Base-by-base conservation (phyloP, 78 protist species). In the Dictyostelium capitatum region DNA sequence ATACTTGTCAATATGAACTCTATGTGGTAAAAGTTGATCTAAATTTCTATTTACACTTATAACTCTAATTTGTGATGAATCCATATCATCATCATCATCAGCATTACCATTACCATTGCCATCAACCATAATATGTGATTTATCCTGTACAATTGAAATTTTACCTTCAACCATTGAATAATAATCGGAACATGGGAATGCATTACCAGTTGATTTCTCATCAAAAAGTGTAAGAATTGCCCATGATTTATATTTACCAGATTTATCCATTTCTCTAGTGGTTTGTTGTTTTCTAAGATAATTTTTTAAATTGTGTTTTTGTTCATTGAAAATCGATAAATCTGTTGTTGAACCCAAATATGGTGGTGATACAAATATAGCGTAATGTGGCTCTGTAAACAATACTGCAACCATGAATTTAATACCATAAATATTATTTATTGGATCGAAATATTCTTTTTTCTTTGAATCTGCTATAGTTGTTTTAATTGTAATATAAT, bases 161-260 rank as follows among this genome's bases (percentile, higher is more conserved):
- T 4, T 11, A 25, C 70, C 70, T n/a, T 62, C 28, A 4, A 62
- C 10, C 10, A 11, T 62, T 62, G n/a, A 25, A 25, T 62, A 62
- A 62, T 62, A 62, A 25, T 17, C 28, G 4, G 70, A 62, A 11
- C 12, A 62, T 11, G 70, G 70, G 4, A 62, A 62, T 11, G 70
- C 23, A 25, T 30, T 25, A 25, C 70, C 70, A 23, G 70, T 25
- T 25, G 10, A 17, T 11, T 30, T 30, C 43, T 37, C 43, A 25
- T 62, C 70, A 6, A 62, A 62, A 25, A 62, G 28, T 11, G 70
- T 62, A 25, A 62, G 28, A 4, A 62, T 25, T n/a, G 70, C 70
- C 70, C 70, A 62, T 4, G 70, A 62, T 62, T 62, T n/a, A 62
- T 25, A 62, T 62, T 62, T 62, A 62, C 70, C 70, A 62, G 70